Evolutionary conservation across 331 rosid genomes (phyloP), one percentile per base, ranked within the genome.

Genomic region (Erythrophleum ivorense): DNA sequence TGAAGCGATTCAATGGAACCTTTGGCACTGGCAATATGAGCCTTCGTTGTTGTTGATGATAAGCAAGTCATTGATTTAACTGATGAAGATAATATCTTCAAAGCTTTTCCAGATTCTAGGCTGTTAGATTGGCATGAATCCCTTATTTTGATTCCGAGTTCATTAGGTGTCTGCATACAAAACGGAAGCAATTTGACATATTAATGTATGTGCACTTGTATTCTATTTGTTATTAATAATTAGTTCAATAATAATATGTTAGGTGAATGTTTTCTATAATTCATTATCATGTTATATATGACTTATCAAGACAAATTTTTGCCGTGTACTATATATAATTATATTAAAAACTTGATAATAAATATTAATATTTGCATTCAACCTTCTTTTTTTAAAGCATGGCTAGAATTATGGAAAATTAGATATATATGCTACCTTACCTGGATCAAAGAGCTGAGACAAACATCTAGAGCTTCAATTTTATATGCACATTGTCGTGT

Each of bases 101-200:
- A 55, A 14, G 82, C 82, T 76, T 71, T 63, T 5, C 87, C 82
- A 19, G 75, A 79, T 58, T 84, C 84, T 36, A 60, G 74, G 75
- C 84, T 59, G 13, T 58, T 40, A 2, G 24, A 40, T 7, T 38
- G 63, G 82, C 82, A 69, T 34, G 82, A 75, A 50, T 76, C 79
- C 63, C 53, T 68, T 4, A 84, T 75, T 34, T 59, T 49, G 33
- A 21, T 46, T 73, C 68, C 60, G 40, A 73, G 5, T 60, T 78
- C 80, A 21, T 3, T 3, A 10, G 66, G 55, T 21, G 48, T 73
- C 86, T 83, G 77, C 38, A 31, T 13, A 12, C 7, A 12, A 6
- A 64, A 64, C 2, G 45, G 11, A 18, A 31, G 67, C 33, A 13
- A 7, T 3, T 63, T 13, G n/a, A 48, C 12, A 46, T 46, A 46